Conservation (phyloP, 768 basidiomycete genomes). For the Tylopilus rubrobrunneus region DNA sequence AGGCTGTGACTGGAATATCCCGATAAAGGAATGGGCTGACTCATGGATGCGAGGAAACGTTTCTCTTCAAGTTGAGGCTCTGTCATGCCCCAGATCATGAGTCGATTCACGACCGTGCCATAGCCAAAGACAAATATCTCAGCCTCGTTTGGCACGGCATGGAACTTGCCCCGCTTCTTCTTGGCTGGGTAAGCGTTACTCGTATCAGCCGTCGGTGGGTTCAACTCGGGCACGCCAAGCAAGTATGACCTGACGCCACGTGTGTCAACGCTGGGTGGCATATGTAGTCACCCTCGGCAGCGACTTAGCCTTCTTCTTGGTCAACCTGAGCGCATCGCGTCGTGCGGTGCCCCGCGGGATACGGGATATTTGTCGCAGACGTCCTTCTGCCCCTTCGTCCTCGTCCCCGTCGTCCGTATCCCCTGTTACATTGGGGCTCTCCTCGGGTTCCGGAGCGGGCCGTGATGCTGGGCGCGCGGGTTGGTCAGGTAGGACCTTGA, state of each 20-base stretch:
- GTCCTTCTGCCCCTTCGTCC: conserved; percentile 55
- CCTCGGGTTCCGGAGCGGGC: conserved; percentile 30
- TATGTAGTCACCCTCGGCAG: conserved; percentile 94
- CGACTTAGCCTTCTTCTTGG: conserved; percentile 92
- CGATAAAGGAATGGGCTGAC: conserved; percentile 28
- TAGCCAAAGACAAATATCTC: conserved; percentile 95
- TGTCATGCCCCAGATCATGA: conserved; percentile 99
- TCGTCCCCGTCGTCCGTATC: conserved; percentile 74
- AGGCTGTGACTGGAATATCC: not conserved
- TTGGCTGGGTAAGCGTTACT: conserved; percentile 34
- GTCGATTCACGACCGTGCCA: conserved; percentile 91
- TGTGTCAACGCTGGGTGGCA: conserved; percentile 54
- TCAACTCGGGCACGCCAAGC: conserved; percentile 72
- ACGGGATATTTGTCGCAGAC: conserved; percentile 69
- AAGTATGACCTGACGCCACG: conserved; percentile 67
- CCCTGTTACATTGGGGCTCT: conserved; percentile 46
- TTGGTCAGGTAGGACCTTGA: conserved; percentile 86
- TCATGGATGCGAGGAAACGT: conserved; percentile 85
- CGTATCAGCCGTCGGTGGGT: conserved; percentile 23
- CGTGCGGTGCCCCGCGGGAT: conserved; percentile 94
- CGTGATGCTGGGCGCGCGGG: conserved; percentile 46
- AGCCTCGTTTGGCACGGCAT: conserved; percentile 62
- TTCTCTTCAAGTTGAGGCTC: conserved; percentile 90
- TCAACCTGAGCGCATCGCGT: conserved; percentile 82
- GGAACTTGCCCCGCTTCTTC: conserved; percentile 62